Percentiles rank a stretch among this genome's conserved stretches.
phyloP scores from a whole-genome alignment of 2,329 filamentous ascomycete species.

The Chaetomiaceae sp. region DNA sequence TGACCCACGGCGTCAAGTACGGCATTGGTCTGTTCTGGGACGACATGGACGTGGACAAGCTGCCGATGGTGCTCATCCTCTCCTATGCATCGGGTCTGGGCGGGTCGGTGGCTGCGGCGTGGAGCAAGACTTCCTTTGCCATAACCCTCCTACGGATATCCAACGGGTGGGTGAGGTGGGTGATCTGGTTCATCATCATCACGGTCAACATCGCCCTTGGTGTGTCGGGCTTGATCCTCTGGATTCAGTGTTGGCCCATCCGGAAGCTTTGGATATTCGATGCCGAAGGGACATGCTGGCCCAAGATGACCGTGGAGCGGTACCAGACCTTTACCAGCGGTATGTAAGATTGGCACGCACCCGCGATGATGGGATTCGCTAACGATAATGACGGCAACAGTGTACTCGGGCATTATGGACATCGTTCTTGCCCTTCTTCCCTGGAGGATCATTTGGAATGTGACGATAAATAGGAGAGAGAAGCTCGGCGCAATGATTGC shows the following conservation, averaged over 20 bases:
- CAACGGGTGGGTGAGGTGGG: constrained; percentile 21
- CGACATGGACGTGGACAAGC: constrained; percentile 1
- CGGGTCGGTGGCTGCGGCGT: constrained; percentile 15
- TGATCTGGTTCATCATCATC: constrained; percentile 33
- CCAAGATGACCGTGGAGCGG: neutral
- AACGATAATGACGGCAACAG: neutral
- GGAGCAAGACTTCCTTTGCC: constrained; percentile 37
- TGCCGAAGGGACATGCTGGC: neutral
- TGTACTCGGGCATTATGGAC: constrained; percentile 29
- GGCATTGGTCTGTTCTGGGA: constrained; percentile 15
- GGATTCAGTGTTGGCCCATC: constrained; percentile 17
- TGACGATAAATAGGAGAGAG: constrained; percentile 30
- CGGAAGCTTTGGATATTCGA: constrained; percentile 10
- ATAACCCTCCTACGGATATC: constrained; percentile 33
- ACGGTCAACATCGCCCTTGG: constrained; percentile 24
- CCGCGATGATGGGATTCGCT: neutral
- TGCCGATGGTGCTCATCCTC: constrained; percentile 6
- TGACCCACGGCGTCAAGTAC: constrained; percentile 5
- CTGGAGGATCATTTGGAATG: constrained; percentile 29
- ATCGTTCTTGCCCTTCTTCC: constrained; percentile 29
- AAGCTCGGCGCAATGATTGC: constrained; percentile 30
- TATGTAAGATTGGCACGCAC: no score
- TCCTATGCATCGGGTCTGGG: constrained; percentile 16
- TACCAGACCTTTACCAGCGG: constrained; percentile 3
- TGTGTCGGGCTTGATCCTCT: constrained; percentile 11